These are phyloP conservation scores for Hyphopichia buzzinii DNA, from an alignment of 1,139 yeast species.

Conservation along the genomic window DNA sequence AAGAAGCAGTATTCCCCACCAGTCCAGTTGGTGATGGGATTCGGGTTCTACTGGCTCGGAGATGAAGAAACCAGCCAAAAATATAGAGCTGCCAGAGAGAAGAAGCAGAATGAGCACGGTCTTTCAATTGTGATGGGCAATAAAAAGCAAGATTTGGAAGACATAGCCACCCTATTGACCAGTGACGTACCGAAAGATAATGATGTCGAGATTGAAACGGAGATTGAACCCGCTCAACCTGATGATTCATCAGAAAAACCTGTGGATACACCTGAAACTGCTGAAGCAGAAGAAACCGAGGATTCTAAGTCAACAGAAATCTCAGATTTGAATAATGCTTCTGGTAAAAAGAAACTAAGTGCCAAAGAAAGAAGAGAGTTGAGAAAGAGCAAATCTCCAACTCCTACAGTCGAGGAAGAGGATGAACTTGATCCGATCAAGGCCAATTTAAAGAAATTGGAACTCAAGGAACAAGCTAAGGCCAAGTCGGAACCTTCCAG, in stretches of 20 bases:
- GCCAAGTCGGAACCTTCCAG: constrained; percentile 8
- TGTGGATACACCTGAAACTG: constrained; percentile 4
- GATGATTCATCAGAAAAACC: constrained; percentile 8
- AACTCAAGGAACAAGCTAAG: constrained; percentile 7
- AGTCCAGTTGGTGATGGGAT: constrained; percentile 82
- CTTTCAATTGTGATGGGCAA: constrained; percentile 39
- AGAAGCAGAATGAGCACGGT: constrained; percentile 48
- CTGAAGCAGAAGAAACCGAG: constrained; percentile 1
- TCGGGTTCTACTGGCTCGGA: constrained; percentile 75
- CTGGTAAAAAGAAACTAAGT: constrained; percentile 7
- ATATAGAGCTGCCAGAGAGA: constrained; percentile 34
- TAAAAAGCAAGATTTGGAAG: constrained; percentile 32
- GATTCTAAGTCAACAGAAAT: background rate
- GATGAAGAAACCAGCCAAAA: constrained; percentile 51
- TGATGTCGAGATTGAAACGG: constrained; percentile 11
- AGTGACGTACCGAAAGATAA: constrained; percentile 10
- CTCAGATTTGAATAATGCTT: background rate
- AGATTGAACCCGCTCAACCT: constrained; percentile 7
- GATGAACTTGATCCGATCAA: constrained; percentile 13
- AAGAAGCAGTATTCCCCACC: constrained; percentile 73
- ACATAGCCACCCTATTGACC: constrained; percentile 7
- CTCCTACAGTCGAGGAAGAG: constrained; percentile 6
- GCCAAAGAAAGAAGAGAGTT: constrained; percentile 8
- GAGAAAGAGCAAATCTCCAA: constrained; percentile 6
- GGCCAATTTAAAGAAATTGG: constrained; percentile 10